phyloP scores from a whole-genome alignment of 768 basidiomycete species.

The Myochromella boudieri region DNA sequence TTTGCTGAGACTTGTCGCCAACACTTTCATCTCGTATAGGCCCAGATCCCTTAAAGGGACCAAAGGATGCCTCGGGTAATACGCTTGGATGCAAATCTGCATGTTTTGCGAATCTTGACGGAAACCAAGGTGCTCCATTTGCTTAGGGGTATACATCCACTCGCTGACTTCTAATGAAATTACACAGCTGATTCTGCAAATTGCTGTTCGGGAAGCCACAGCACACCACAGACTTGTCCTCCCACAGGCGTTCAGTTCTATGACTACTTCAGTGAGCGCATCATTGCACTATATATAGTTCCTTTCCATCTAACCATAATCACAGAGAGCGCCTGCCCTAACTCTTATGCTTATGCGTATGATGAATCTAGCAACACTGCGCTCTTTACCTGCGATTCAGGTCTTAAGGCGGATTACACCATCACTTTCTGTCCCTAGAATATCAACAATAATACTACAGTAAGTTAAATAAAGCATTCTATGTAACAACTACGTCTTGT shows the following conservation, averaged over 20 bases:
- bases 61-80: conserved; percentile 50
- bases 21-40: conserved; percentile 30
- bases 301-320: not conserved
- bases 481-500: too few species aligned
- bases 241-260: conserved; percentile 41
- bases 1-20: conserved; percentile 2
- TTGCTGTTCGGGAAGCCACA: conserved; percentile 61
- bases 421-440: conserved; percentile 46
- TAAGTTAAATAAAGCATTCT: too few species aligned
- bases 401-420: conserved; percentile 42
- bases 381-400: conserved; percentile 49
- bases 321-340: conserved; percentile 40
- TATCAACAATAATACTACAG: too few species aligned
- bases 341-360: conserved; percentile 54
- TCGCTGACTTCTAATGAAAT: not conserved
- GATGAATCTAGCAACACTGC: conserved; percentile 54
- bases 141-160: not conserved
- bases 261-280: conserved; percentile 33
- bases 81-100: conserved; percentile 64
- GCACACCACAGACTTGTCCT: conserved; percentile 57
- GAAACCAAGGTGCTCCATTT: conserved; percentile 31
- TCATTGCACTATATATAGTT: not conserved
- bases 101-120: conserved; percentile 44
- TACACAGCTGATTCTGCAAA: conserved; percentile 53
- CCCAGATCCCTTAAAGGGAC: conserved; percentile 50